Percentiles rank a stretch among this genome's conserved stretches.
Evolutionary conservation across 2,329 filamentous ascomycete species (phyloP).

Genomic region (Hymenoscyphus salicellus): DNA sequence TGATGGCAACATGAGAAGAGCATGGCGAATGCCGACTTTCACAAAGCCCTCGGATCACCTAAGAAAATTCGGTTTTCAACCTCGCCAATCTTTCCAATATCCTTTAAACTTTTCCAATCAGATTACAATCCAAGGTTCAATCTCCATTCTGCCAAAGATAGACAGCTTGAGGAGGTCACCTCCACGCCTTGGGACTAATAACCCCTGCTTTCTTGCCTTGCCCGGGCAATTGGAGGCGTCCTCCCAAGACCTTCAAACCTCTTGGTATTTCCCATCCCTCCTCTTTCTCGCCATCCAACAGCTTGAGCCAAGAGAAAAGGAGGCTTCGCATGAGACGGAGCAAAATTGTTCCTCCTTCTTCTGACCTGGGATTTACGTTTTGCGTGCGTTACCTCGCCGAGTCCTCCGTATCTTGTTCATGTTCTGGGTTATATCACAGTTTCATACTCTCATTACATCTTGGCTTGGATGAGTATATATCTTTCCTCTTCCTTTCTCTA

Average conservation of each 20-base stretch:
- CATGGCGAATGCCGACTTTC: not conserved
- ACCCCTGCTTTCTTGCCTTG: not conserved
- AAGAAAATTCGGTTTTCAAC: not conserved
- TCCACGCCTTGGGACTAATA: not conserved
- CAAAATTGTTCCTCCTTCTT: not conserved
- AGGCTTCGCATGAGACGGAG: slow-evolving; percentile 2
- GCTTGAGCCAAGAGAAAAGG: slow-evolving; percentile 5
- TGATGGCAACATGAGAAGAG: not conserved
- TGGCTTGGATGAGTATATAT: not conserved
- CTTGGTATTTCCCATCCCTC: slow-evolving; percentile 3
- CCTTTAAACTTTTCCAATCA: not conserved
- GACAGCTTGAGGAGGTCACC: not conserved
- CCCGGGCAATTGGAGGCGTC: not conserved
- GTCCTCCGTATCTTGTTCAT: not conserved
- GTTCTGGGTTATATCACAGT: not conserved
- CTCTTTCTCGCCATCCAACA: not conserved
- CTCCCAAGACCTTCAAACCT: slow-evolving; percentile 6
- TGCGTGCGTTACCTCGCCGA: not conserved
- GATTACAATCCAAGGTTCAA: not conserved
- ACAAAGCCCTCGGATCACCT: not conserved
- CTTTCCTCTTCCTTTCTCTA: not conserved
- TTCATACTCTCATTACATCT: not conserved
- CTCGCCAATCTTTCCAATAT: not conserved
- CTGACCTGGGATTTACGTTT: not conserved
- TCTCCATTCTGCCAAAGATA: not conserved